Conservation (phyloP, 2,329 filamentous ascomycete species). For the Teratosphaeria pseudoeucalypti region DNA sequence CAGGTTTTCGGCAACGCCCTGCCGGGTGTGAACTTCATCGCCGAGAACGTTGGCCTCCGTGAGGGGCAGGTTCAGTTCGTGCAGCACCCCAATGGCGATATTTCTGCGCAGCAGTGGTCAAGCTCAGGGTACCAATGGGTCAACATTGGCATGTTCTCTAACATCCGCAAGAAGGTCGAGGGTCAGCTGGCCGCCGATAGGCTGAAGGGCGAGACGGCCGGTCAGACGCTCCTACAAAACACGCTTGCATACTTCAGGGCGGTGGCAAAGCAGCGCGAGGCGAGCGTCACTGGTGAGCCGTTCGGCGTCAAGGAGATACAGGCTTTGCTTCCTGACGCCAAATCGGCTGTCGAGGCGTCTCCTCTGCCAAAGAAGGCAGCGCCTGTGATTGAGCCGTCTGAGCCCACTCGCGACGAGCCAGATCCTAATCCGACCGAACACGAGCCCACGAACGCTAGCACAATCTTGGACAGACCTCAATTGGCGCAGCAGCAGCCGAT, state of each 20-base stretch:
- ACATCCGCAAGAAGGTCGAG: constrained; percentile 32
- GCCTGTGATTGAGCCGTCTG: background rate
- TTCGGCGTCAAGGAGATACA: constrained; percentile 25
- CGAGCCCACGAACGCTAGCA: background rate
- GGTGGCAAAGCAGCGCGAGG: constrained; percentile 31
- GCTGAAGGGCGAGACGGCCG: constrained; percentile 27
- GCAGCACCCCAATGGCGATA: constrained; percentile 37
- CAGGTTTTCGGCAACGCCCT: constrained; percentile 32
- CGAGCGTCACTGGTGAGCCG: constrained; percentile 15
- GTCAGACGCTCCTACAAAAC: constrained; percentile 24
- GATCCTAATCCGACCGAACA: background rate
- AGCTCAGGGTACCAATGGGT: constrained; percentile 30
- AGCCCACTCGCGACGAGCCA: background rate
- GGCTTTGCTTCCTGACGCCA: constrained; percentile 16
- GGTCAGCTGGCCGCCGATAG: constrained; percentile 33
- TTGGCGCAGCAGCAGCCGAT: background rate
- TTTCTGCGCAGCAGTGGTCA: constrained; percentile 40
- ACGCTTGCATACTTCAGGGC: constrained; percentile 34
- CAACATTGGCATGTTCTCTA: constrained; percentile 35
- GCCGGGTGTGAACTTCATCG: constrained; percentile 31
- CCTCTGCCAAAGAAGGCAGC: constrained; percentile 1
- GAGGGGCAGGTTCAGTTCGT: constrained; percentile 37
- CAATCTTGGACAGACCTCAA: background rate
- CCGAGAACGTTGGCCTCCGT: constrained; percentile 20
- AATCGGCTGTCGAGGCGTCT: constrained; percentile 2